Base-by-base conservation (phyloP, 2,329 filamentous ascomycete genomes). In the Cercospora citrullina region DNA sequence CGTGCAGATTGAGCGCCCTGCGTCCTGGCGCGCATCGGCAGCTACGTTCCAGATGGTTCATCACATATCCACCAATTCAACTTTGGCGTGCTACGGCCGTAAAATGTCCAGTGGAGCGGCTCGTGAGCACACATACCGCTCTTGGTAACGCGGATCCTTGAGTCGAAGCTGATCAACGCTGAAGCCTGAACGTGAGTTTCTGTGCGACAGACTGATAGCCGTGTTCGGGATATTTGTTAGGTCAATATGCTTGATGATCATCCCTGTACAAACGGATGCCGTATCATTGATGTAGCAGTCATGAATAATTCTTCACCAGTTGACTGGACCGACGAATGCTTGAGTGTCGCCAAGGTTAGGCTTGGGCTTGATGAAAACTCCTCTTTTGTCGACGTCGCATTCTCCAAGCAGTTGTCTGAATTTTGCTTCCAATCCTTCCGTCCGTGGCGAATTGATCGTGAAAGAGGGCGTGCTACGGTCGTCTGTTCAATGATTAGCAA, bases 111-210 rank as follows among this genome's bases (percentile, higher is more conserved):
- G 16, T 58, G 28, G 28, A 21, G 55, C 16, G 14, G 55, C 55
- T 62, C 39, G 26, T 51, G 60, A 53, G 28, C 30, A 63, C 60
- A 63, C 48, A 63, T 63, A 31, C 60, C 60, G 30, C 30, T 39
- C 36, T 51, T 5, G 42, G 60, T 33, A 28, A 63, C 21, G 51
- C 65, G 62, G 36, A 23, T 58, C 30, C 7, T 39, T 28, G 14
- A 12, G 28, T 33, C 10, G n/a, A 8, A 31, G 21, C 9, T n/a
- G 53, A 26, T 57, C 53, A 26, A 53, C 48, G 8, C 26, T 7
- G 45, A 4, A 48, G 23, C n/a, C n/a, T n/a, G n/a, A n/a, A n/a
- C n/a, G 45, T 21, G 45, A 18, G 48, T 28, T 28, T 5, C 48
- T 53, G 23, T 10, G 23, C 26, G 23, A 53, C 10, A 53, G 23